Evolutionary conservation across 2,329 filamentous ascomycete genomes (phyloP).

Genomic region (Trichoderma afroharzianum): DNA sequence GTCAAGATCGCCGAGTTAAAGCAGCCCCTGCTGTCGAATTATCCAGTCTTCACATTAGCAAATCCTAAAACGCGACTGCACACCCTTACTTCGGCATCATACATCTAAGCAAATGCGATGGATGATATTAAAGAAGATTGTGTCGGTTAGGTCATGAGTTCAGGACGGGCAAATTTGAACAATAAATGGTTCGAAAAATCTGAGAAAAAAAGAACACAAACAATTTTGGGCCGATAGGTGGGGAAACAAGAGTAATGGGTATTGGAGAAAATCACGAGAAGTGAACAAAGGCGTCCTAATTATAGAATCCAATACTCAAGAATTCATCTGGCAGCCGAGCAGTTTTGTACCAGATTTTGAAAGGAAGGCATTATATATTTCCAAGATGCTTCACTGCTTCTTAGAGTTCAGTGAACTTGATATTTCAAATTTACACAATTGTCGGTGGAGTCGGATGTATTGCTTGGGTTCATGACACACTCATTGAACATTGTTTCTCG

Average conservation of each 20-base stretch:
- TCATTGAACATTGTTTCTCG: neutral
- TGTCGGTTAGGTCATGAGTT: neutral
- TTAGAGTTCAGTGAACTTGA: neutral
- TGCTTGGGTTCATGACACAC: neutral
- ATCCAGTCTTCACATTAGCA: neutral
- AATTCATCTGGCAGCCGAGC: neutral
- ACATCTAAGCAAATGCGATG: neutral
- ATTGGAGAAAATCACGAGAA: too few species aligned
- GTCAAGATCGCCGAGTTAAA: neutral
- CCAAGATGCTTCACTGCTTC: neutral
- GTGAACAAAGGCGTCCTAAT: neutral
- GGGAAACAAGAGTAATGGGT: neutral
- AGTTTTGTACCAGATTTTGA: neutral
- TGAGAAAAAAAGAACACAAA: neutral
- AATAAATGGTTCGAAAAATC: neutral
- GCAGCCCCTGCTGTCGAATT: neutral
- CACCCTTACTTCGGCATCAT: neutral
- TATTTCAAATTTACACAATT: neutral
- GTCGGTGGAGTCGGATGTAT: rapidly evolving
- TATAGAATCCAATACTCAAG: neutral
- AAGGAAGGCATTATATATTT: neutral
- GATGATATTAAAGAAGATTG: neutral
- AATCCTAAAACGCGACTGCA: neutral
- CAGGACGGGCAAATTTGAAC: neutral
- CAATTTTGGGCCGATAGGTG: neutral